A percentile compares a stretch with the other conserved stretches of the same genome.
phyloP scores from a whole-genome alignment of 148 eudicot genomes.

The Diospyros kaki region DNA sequence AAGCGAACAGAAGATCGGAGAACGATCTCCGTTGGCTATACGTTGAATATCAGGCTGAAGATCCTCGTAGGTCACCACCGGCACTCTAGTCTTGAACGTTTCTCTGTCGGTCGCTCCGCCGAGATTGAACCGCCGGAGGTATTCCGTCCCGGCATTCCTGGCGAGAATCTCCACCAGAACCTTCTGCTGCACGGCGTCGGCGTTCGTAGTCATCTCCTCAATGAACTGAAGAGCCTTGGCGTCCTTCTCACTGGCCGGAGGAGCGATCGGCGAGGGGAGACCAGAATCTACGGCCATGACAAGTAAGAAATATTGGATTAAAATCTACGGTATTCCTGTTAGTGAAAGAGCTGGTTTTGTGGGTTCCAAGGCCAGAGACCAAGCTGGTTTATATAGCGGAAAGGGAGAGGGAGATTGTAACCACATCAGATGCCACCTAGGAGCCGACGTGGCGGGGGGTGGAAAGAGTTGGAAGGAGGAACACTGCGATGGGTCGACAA shows the following conservation, averaged over 20 bases:
- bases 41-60: conserved; percentile 17
- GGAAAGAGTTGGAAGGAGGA: too few species aligned
- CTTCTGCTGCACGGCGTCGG: conserved; percentile 14
- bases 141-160: conserved; percentile 18
- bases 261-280: background rate
- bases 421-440: too few species aligned
- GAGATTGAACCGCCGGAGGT: conserved; percentile 14
- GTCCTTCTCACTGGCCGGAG: conserved; percentile 7
- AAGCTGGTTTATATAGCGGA: conserved; percentile 10
- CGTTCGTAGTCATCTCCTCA: conserved; percentile 19
- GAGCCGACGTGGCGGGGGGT: too few species aligned
- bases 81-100: conserved; percentile 21
- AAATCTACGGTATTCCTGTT: background rate
- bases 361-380: background rate
- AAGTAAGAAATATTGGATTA: background rate
- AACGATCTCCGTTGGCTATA: conserved; percentile 22
- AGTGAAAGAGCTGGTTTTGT: background rate
- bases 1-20: conserved; percentile 24
- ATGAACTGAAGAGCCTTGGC: conserved; percentile 19
- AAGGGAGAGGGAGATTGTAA: background rate
- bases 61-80: conserved; percentile 22
- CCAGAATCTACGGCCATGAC: conserved; percentile 15
- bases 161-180: conserved; percentile 21
- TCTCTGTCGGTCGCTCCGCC: conserved; percentile 13
- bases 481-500: too few species aligned